These are phyloP conservation scores for Parathielavia hyrcaniae DNA, from an alignment of 495 filamentous ascomycete genomes.

Conservation along the genomic window DNA sequence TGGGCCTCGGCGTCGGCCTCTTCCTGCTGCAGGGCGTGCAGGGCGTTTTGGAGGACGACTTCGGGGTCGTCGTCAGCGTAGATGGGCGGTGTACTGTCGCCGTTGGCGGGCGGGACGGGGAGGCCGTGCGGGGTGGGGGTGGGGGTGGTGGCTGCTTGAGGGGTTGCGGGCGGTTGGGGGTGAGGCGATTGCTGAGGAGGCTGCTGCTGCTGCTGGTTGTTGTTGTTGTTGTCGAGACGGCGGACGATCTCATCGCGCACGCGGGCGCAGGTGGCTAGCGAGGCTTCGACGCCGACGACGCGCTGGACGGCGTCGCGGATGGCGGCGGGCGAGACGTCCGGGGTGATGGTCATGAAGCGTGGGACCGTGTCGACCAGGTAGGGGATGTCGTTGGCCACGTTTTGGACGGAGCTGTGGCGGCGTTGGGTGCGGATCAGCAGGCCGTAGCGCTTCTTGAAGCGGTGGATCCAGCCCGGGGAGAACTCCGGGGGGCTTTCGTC, in stretches of 20 bases:
- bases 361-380: constrained; percentile 46
- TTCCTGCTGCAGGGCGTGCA: constrained; percentile 44
- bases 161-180: constrained; percentile 3
- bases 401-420: constrained; percentile 37
- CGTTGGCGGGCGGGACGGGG: constrained; percentile 8
- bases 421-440: constrained; percentile 46
- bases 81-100: constrained; percentile 21
- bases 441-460: constrained; percentile 50
- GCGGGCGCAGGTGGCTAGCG: constrained; percentile 42
- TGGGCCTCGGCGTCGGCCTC: constrained; percentile 46
- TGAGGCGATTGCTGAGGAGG: constrained; percentile 22
- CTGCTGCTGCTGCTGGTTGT: no score
- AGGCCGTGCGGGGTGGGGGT: neutral
- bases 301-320: constrained; percentile 44
- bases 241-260: constrained; percentile 47
- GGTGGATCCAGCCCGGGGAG: constrained; percentile 50
- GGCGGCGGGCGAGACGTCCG: constrained; percentile 42
- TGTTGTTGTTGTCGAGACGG: constrained; percentile 37
- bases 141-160: neutral
- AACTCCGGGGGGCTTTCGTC: constrained; percentile 46
- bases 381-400: constrained; percentile 43
- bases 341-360: constrained; percentile 43
- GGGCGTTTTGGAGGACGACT: constrained; percentile 45
- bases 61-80: constrained; percentile 45
- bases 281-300: constrained; percentile 43